These are phyloP conservation scores for Vitis hybrid DNA, from an alignment of 177 flowering plant species.

Conservation along the genomic window DNA sequence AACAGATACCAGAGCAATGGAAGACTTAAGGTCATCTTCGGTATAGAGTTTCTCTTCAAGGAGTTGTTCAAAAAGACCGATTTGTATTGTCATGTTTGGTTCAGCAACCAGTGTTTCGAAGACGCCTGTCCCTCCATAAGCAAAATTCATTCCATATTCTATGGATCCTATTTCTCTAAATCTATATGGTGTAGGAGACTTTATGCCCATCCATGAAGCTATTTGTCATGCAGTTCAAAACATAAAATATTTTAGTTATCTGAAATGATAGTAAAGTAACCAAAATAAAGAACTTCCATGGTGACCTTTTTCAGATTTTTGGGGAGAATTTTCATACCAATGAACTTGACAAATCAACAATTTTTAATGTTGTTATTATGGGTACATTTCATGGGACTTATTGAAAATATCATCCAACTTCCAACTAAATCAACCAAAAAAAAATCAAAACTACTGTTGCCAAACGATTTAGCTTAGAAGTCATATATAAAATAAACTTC, in stretches of 20 bases:
- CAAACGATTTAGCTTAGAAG: no score
- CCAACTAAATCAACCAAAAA: no score
- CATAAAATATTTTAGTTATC: background rate
- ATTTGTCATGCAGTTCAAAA: conserved; percentile 1
- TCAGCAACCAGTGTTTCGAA: conserved; percentile 36
- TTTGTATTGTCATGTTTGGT: conserved; percentile 66
- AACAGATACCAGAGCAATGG: conserved; percentile 45
- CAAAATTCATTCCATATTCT: conserved; percentile 58
- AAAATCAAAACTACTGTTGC: no score
- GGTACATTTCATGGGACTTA: no score
- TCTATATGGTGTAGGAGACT: conserved; percentile 46
- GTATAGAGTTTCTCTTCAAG: conserved; percentile 26
- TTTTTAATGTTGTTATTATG: no score
- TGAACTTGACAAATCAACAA: no score
- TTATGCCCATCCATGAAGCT: conserved; percentile 47
- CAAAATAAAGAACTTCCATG: background rate
- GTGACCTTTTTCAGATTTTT: no score
- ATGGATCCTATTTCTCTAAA: conserved; percentile 15
- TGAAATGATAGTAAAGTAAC: background rate
- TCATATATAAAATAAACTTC: no score
- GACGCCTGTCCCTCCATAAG: conserved; percentile 71
- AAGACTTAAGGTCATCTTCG: conserved; percentile 27
- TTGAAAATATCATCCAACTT: no score
- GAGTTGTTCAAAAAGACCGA: conserved; percentile 41
- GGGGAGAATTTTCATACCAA: no score